Evolutionary conservation across 768 basidiomycete genomes (phyloP).

Genomic region (Cyathus striatus): DNA sequence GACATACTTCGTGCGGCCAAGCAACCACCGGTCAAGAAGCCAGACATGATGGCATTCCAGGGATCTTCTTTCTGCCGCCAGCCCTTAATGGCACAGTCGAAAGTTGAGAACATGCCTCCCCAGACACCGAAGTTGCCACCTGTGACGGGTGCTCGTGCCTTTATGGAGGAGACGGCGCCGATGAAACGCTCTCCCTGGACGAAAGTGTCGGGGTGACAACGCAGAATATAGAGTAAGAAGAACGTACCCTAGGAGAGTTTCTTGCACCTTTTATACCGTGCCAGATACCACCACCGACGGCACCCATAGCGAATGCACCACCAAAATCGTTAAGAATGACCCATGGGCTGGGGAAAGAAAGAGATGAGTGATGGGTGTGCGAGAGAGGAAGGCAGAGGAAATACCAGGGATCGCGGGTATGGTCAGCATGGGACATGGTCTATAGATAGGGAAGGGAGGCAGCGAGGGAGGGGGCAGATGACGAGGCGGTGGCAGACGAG

Average conservation of each 20-base stretch:
- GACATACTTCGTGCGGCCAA: constrained; percentile 87
- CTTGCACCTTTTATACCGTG: constrained; percentile 97
- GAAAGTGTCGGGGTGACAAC: constrained; percentile 6
- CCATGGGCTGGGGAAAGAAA: constrained; percentile 68
- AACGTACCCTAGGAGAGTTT: constrained; percentile 86
- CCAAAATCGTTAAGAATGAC: constrained; percentile 98
- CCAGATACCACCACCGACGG: constrained; percentile 97
- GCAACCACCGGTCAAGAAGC: constrained; percentile 98
- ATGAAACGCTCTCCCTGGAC: constrained; percentile 86
- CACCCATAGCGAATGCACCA: constrained; percentile 96
- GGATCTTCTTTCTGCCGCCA: constrained; percentile 97
- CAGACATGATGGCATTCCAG: constrained; percentile 98
- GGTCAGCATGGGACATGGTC: constrained; percentile 83
- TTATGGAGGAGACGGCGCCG: constrained; percentile 93
- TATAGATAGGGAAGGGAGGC: constrained; percentile 7
- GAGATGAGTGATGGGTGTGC: not conserved
- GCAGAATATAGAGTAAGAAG: not conserved
- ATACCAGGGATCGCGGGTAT: constrained; percentile 93
- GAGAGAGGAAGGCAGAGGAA: constrained; percentile 14
- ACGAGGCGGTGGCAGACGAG: constrained; percentile 2
- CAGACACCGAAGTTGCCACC: constrained; percentile 96
- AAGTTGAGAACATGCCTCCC: constrained; percentile 98
- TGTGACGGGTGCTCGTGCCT: constrained; percentile 96
- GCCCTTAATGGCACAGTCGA: constrained; percentile 97
- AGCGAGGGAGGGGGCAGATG: constrained; percentile 9